Conservation (phyloP, 805 yeast genomes). For the Naumovozyma baii region DNA sequence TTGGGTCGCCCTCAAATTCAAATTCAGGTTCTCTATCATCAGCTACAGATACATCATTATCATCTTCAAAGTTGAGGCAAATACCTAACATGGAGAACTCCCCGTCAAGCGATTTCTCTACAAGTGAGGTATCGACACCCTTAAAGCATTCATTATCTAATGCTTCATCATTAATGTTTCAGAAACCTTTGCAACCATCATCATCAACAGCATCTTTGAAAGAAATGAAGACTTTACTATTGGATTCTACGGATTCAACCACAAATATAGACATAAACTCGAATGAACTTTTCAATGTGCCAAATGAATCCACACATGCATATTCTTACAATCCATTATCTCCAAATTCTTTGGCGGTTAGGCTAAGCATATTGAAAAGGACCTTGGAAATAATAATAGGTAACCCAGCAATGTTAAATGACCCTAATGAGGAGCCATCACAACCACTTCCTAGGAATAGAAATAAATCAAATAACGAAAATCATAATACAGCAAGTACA, state of each 20-base stretch:
- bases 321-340: slow-evolving; percentile 77
- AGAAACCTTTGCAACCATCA: neutral
- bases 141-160: neutral
- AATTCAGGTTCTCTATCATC: neutral
- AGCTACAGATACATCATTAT: neutral
- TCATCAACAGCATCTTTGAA: slow-evolving; percentile 1
- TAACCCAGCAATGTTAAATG: slow-evolving; percentile 37
- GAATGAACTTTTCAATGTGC: slow-evolving; percentile 49
- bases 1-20: neutral
- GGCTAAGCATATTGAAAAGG: slow-evolving; percentile 64
- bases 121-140: neutral
- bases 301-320: slow-evolving; percentile 73
- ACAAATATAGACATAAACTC: slow-evolving; percentile 22
- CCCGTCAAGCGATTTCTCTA: neutral
- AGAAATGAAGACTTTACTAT: slow-evolving; percentile 2
- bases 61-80: neutral
- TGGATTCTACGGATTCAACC: slow-evolving; percentile 8
- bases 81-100: neutral
- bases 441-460: neutral
- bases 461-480: too few relatives aligned
- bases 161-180: neutral
- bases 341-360: slow-evolving; percentile 67
- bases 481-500: neutral
- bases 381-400: slow-evolving; percentile 66
- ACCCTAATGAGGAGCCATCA: neutral